These are phyloP conservation scores for Panicum virgatum DNA, from an alignment of 202 grass and related monocot genomes.

Conservation along the genomic window DNA sequence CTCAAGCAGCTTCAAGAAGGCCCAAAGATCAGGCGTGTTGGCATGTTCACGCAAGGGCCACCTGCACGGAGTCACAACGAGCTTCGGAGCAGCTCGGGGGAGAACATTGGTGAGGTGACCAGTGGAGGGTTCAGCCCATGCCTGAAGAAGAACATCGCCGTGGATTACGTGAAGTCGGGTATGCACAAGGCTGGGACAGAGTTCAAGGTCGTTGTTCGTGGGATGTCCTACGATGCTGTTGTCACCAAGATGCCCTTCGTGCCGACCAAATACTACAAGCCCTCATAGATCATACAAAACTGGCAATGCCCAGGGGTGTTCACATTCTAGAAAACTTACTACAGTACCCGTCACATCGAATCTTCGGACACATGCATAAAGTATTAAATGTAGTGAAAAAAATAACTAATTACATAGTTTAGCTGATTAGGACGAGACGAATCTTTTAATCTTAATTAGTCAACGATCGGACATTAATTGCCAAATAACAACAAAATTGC, in stretches of 20 bases:
- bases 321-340: no score
- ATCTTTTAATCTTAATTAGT: no score
- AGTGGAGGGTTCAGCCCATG: slow-evolving; percentile 97
- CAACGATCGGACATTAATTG: no score
- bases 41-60: slow-evolving; percentile 76
- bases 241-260: slow-evolving; percentile 99
- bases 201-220: slow-evolving; percentile 77
- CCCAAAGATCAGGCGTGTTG: slow-evolving; percentile 78
- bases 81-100: slow-evolving; percentile 59
- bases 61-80: slow-evolving; percentile 84
- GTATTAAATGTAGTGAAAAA: no score
- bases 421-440: no score
- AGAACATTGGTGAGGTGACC: slow-evolving; percentile 93
- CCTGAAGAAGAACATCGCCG: slow-evolving; percentile 97
- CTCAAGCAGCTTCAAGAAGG: slow-evolving; percentile 94
- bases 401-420: no score
- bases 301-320: no score
- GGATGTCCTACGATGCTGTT: slow-evolving; percentile 71
- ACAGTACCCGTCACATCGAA: no score
- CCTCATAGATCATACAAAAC: slow-evolving; percentile 51
- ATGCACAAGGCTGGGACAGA: slow-evolving; percentile 94
- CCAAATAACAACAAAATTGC: no score
- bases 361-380: no score
- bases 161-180: slow-evolving; percentile 91
- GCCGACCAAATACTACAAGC: slow-evolving; percentile 91